Conservation (phyloP, 2,329 filamentous ascomycete genomes). For the Trichophyton benhamiae region DNA sequence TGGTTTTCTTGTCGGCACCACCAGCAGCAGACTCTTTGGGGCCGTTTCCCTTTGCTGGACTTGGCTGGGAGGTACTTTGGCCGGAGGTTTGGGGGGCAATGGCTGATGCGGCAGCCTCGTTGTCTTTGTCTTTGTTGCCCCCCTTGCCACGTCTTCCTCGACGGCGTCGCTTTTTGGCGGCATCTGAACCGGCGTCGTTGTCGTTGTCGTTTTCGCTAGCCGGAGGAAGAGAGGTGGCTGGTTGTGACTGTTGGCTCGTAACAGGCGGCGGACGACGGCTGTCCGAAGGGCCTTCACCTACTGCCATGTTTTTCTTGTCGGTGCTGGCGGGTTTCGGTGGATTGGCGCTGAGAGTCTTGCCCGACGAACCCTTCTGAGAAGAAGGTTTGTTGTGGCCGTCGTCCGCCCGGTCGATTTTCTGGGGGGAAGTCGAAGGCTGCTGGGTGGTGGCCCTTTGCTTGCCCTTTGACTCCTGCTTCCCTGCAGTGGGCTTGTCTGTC, state of each 20-base stretch:
- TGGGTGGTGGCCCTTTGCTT: background rate
- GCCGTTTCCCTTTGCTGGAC: slow-evolving; percentile 1
- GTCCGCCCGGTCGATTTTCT: background rate
- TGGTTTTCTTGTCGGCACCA: background rate
- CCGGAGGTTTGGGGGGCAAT: background rate
- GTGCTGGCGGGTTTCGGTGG: background rate
- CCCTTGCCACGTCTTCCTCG: background rate
- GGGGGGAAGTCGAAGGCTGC: background rate
- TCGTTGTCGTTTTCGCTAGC: background rate
- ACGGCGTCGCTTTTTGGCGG: background rate
- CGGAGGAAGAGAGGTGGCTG: background rate
- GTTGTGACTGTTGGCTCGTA: slow-evolving; percentile 2
- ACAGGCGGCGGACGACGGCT: background rate
- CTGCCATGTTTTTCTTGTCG: background rate
- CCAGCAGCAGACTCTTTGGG: slow-evolving; percentile 1
- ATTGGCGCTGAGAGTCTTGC: background rate
- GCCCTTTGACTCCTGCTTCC: slow-evolving; percentile 1
- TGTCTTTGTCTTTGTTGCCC: background rate
- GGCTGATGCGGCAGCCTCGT: background rate
- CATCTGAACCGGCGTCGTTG: background rate
- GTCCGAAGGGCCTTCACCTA: slow-evolving; percentile 2
- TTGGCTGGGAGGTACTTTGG: slow-evolving; percentile 2
- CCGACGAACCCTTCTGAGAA: slow-evolving; percentile 1
- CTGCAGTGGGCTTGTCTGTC: slow-evolving; percentile 1
- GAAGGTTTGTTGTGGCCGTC: background rate